A percentile compares a stretch with the other conserved stretches of the same genome.
Conservation (phyloP, 2,329 filamentous ascomycete genomes). For the Proliferodiscus dingleyae region DNA sequence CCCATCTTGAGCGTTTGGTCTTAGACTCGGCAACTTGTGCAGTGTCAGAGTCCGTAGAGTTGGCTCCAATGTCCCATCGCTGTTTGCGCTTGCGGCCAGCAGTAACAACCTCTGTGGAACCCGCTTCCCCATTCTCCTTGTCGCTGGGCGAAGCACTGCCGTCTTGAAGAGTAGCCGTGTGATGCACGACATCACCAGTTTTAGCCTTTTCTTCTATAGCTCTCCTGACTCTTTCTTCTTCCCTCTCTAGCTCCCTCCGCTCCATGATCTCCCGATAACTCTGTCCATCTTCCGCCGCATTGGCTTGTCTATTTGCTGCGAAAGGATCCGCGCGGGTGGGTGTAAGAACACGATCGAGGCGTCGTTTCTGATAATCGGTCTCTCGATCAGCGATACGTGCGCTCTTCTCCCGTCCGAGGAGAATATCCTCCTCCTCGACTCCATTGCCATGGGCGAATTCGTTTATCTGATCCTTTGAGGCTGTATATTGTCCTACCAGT, state of each 20-base stretch:
- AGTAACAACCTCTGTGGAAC: slow-evolving; percentile 58
- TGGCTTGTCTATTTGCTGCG: slow-evolving; percentile 66
- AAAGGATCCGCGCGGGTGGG: slow-evolving; percentile 85
- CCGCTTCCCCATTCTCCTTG: slow-evolving; percentile 69
- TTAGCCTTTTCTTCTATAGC: slow-evolving; percentile 68
- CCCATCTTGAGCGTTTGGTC: slow-evolving; percentile 73
- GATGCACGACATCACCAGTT: slow-evolving; percentile 55
- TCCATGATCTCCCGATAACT: slow-evolving; percentile 92
- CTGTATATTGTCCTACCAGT: slow-evolving; percentile 92
- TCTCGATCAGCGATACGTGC: slow-evolving; percentile 88
- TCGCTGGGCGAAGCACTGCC: slow-evolving; percentile 45
- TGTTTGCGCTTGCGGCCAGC: slow-evolving; percentile 80
- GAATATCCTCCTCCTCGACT: slow-evolving; percentile 86
- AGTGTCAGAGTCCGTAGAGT: slow-evolving; percentile 45
- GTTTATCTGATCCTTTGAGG: slow-evolving; percentile 84
- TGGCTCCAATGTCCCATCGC: slow-evolving; percentile 81
- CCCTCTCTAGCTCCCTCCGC: slow-evolving; percentile 80
- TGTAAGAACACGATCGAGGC: slow-evolving; percentile 82
- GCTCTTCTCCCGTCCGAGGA: slow-evolving; percentile 81
- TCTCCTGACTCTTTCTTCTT: slow-evolving; percentile 81
- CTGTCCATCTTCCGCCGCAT: slow-evolving; percentile 63
- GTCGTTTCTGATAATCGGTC: slow-evolving; percentile 95
- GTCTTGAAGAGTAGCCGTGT: slow-evolving; percentile 69
- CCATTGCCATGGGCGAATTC: slow-evolving; percentile 83
- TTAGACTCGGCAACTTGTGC: slow-evolving; percentile 52